Conservation (phyloP, 2,329 filamentous ascomycete genomes). For the Mycocentrospora acerina region DNA sequence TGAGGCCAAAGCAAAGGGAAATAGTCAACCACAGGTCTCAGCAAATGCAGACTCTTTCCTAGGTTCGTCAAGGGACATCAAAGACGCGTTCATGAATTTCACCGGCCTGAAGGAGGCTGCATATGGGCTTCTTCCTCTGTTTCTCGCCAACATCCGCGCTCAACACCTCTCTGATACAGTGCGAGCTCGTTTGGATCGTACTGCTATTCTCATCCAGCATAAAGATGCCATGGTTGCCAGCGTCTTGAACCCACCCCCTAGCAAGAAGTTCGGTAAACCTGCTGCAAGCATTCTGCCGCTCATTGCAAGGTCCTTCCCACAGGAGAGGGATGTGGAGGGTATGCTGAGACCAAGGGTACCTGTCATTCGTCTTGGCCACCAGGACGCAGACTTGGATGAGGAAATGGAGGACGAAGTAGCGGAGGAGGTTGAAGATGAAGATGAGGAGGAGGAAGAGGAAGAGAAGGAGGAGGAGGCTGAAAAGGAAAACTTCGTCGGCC, state of each 20-base stretch:
- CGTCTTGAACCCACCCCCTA: conserved; percentile 73
- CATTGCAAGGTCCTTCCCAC: conserved; percentile 65
- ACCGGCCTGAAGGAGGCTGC: conserved; percentile 59
- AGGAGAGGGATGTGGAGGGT: conserved; percentile 69
- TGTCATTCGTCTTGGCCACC: conserved; percentile 34
- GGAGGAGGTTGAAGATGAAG: conserved; percentile 17
- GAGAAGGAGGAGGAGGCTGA: conserved; percentile 51
- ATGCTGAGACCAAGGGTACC: conserved; percentile 59
- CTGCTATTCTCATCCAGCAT: conserved; percentile 70
- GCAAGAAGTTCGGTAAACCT: conserved; percentile 59
- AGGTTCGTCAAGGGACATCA: conserved; percentile 39
- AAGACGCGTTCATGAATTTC: conserved; percentile 38
- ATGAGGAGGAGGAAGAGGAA: conserved; percentile 12
- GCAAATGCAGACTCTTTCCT: conserved; percentile 76
- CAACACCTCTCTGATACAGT: conserved; percentile 68
- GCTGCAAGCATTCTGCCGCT: conserved; percentile 79
- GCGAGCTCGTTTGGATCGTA: conserved; percentile 76
- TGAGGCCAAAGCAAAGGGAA: conserved; percentile 46
- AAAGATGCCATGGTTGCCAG: conserved; percentile 77
- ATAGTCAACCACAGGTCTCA: conserved; percentile 36
- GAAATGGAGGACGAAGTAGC: conserved; percentile 28
- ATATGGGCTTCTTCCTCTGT: conserved; percentile 59
- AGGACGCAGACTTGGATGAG: conserved; percentile 23
- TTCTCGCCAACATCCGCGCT: conserved; percentile 66
- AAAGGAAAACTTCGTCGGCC: conserved; percentile 51